Conservation (phyloP, 768 basidiomycete genomes). For the Boletus pseudo-olivaceus region DNA sequence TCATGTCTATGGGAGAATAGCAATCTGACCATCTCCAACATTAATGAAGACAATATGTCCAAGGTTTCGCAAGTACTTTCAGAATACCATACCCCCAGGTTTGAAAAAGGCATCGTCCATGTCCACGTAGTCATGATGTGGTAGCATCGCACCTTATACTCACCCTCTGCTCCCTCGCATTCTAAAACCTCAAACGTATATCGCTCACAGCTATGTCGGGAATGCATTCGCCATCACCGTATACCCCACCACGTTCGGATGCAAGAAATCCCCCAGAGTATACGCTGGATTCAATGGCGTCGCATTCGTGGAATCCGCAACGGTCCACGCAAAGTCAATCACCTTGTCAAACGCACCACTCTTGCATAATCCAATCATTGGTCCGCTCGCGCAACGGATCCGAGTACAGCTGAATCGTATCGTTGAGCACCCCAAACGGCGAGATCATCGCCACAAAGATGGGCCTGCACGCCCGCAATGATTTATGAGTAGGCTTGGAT, state of each 20-base stretch:
- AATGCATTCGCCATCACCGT: neutral
- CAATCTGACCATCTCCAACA: no score
- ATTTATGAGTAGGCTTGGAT: neutral
- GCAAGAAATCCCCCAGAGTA: neutral
- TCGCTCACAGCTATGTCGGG: neutral
- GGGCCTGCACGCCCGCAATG: neutral
- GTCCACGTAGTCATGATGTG: neutral
- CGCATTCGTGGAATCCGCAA: no score
- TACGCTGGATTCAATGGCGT: neutral
- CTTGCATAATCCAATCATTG: neutral
- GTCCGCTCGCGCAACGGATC: slow-evolving; percentile 1
- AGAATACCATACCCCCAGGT: neutral
- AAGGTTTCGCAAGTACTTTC: no score
- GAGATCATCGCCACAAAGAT: slow-evolving; percentile 6
- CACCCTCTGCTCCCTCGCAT: no score
- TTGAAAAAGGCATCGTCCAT: neutral
- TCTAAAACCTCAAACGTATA: neutral
- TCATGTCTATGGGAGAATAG: no score
- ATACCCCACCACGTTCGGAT: slow-evolving; percentile 6
- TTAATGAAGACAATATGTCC: no score
- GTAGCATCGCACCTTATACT: neutral
- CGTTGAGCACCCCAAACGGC: neutral
- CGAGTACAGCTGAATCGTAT: neutral
- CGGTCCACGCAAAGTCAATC: no score
- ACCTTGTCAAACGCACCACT: neutral